Evolutionary conservation across 2,329 filamentous ascomycete species (phyloP).

Genomic region (Colletotrichum sublineola): DNA sequence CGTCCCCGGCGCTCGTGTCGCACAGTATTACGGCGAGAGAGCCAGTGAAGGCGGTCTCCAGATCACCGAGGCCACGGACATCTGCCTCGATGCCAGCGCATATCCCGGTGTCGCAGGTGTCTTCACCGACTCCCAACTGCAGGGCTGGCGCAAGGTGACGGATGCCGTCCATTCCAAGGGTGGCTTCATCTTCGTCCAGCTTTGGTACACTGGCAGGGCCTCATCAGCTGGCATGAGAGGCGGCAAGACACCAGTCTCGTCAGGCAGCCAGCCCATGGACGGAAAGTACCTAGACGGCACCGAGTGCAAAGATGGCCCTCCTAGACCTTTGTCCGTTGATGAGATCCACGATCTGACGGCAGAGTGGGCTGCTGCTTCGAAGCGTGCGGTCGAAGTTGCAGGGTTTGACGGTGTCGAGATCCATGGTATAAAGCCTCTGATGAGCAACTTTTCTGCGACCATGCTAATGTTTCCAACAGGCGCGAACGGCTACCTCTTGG

Average conservation of each 20-base stretch:
- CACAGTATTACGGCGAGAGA: slow-evolving; percentile 51
- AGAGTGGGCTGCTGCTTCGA: slow-evolving; percentile 66
- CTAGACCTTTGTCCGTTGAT: slow-evolving; percentile 71
- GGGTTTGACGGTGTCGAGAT: slow-evolving; percentile 80
- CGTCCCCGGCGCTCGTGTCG: slow-evolving; percentile 48
- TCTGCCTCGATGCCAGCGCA: slow-evolving; percentile 47
- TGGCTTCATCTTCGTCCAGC: slow-evolving; percentile 71
- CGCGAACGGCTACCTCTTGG: slow-evolving; percentile 72
- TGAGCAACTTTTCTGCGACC: neutral
- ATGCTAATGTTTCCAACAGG: slow-evolving; percentile 3
- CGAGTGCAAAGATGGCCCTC: slow-evolving; percentile 55
- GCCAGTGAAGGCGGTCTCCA: slow-evolving; percentile 51
- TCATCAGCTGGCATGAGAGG: slow-evolving; percentile 45
- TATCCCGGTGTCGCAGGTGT: slow-evolving; percentile 50
- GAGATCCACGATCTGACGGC: slow-evolving; percentile 74
- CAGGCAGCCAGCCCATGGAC: slow-evolving; percentile 55
- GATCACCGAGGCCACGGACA: slow-evolving; percentile 50
- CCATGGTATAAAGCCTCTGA: slow-evolving; percentile 49
- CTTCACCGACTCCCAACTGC: slow-evolving; percentile 48
- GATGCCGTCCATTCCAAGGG: slow-evolving; percentile 74
- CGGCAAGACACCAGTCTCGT: slow-evolving; percentile 48
- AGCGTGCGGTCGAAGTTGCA: slow-evolving; percentile 67
- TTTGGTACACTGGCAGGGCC: slow-evolving; percentile 72
- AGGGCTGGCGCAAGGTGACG: slow-evolving; percentile 71
- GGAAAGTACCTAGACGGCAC: slow-evolving; percentile 46